Base-by-base conservation (phyloP, 768 basidiomycete genomes). In the Galerina marginata region DNA sequence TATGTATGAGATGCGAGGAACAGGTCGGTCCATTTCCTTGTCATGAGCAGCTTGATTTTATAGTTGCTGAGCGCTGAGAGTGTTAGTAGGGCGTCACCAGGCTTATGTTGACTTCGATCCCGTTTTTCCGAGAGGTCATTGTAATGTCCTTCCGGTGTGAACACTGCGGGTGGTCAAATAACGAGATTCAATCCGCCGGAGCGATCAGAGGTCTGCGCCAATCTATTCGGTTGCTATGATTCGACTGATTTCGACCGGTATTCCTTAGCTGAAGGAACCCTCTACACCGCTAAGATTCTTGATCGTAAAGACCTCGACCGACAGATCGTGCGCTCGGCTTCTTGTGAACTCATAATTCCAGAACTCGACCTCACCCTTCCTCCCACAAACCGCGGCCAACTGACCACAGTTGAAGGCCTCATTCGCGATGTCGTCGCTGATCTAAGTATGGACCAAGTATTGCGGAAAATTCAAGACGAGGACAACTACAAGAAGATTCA, bases 111-210 rank as follows among this genome's bases (percentile, higher is more conserved):
- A 98, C 96, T 0, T 87, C 89, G 2, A 99, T 99, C 50, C 97
- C 97, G 0, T 99, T 88, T 80, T 99, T 99, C 80, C 82, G 86
- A 46, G 93, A 99, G 73, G 89, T 99, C 53, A 92, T 99, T 64
- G 86, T 99, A 61, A 95, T 96, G 88, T 96, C 94, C 40, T 99
- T 99, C 79, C 85, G 90, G 58, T 99, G 97, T 72, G 93, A 96
- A 58, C 89, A 95, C 69, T 99, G 97, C 67, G 95, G 95, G 9
- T 75, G 81, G 64, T 73, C 82, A 42, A 99, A 99, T 75, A 99
- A 96, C 72, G 96, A 99, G 76, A 89, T 96, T 46, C 95, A 98
- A 68, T 86, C 92, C 7, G 97, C 97, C 0, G 92, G 92, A 6
- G 72, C 82, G 52, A 95, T 96, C 56, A 83, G 91, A 81, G 87